phyloP scores from a whole-genome alignment of 2,329 filamentous ascomycete genomes.

The Neoascochyta sp. region DNA sequence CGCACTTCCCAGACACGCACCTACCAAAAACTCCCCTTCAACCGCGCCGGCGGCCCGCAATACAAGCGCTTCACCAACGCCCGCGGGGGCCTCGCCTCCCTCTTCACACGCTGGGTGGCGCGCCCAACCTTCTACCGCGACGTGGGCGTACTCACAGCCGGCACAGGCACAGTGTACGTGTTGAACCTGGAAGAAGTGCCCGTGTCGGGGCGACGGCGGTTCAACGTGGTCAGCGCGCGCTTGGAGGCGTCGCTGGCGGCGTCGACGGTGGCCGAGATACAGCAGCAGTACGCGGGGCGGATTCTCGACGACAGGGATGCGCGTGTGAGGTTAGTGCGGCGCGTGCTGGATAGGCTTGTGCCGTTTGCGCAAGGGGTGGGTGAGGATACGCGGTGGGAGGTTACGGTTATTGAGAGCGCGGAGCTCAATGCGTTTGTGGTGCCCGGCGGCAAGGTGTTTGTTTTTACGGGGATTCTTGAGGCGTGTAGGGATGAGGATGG shows the following conservation, averaged over 20 bases:
- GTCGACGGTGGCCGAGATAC: conserved; percentile 55
- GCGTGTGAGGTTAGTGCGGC: conserved; percentile 54
- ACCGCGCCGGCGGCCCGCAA: conserved; percentile 14
- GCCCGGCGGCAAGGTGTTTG: conserved; percentile 75
- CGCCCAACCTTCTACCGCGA: conserved; percentile 49
- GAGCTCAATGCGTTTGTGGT: conserved; percentile 73
- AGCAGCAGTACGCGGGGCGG: conserved; percentile 51
- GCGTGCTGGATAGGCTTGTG: conserved; percentile 64
- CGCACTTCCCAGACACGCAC: conserved; percentile 12
- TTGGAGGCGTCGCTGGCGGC: conserved; percentile 54
- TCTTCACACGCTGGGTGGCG: conserved; percentile 40
- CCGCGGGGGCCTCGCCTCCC: conserved; percentile 13
- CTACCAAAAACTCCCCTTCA: conserved; percentile 25
- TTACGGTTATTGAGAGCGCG: conserved; percentile 68
- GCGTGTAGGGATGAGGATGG: conserved; percentile 64
- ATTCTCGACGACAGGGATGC: conserved; percentile 60
- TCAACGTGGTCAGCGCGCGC: conserved; percentile 63
- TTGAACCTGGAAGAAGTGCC: conserved; percentile 69
- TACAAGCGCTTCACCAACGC: conserved; percentile 30
- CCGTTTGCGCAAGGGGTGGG: conserved; percentile 53
- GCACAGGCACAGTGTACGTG: conserved; percentile 58
- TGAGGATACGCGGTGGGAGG: conserved; percentile 60
- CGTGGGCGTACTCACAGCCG: conserved; percentile 41
- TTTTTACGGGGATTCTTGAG: conserved; percentile 69
- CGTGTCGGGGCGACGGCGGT: conserved; percentile 65